phyloP scores from a whole-genome alignment of 108 stramenopile genomes.

The Cyclotella cryptica region DNA sequence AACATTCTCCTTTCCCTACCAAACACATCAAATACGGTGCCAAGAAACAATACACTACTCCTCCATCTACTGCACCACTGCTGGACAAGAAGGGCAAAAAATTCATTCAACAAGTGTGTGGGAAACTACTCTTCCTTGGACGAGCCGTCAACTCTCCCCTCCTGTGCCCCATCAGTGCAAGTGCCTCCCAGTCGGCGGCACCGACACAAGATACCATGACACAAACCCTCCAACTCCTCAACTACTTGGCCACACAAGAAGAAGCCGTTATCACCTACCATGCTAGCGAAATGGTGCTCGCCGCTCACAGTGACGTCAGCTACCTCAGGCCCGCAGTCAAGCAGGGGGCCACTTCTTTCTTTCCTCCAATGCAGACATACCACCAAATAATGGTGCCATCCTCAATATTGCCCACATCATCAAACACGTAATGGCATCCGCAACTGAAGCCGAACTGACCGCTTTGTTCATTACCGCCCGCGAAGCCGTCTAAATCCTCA shows the following conservation, averaged over 20 bases:
- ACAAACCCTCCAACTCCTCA: constrained; percentile 30
- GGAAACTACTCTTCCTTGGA: constrained; percentile 47
- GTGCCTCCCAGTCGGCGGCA: constrained; percentile 22
- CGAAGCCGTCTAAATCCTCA: not conserved
- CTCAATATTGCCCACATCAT: too few relatives aligned
- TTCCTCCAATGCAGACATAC: not conserved
- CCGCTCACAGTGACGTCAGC: constrained; percentile 29
- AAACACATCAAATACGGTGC: constrained; percentile 37
- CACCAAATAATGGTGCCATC: not conserved
- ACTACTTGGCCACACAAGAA: constrained; percentile 55
- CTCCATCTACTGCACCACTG: constrained; percentile 21
- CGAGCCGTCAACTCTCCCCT: constrained; percentile 48
- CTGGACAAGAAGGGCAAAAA: constrained; percentile 24
- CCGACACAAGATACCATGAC: constrained; percentile 17
- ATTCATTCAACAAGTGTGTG: constrained; percentile 45
- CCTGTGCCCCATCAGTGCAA: constrained; percentile 11
- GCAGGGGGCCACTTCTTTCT: constrained; percentile 46
- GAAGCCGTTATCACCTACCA: constrained; percentile 41
- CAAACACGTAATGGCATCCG: not conserved
- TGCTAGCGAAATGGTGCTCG: constrained; percentile 14
- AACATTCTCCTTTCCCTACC: constrained; percentile 43
- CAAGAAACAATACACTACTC: constrained; percentile 32
- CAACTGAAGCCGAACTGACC: not conserved
- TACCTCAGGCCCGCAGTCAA: constrained; percentile 50
- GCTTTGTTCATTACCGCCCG: not conserved